Conservation (phyloP, 768 basidiomycete genomes). For the Austroboletus festivus region DNA sequence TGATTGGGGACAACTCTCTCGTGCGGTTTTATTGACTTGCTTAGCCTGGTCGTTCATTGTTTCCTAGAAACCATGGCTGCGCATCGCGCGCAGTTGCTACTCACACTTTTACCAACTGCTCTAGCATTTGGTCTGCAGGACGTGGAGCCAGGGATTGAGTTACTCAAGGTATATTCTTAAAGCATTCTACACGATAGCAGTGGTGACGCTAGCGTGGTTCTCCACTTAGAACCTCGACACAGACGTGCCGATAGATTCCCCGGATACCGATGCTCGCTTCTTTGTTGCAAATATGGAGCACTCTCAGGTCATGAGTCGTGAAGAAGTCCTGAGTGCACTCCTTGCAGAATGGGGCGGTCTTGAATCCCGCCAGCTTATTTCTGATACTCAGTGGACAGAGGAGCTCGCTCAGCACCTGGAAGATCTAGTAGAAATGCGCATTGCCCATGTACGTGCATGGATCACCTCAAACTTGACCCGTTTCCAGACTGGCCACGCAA, state of each 20-base stretch:
- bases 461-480: slow-evolving; percentile 45
- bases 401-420: slow-evolving; percentile 40
- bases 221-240: slow-evolving; percentile 49
- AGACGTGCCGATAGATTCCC: slow-evolving; percentile 36
- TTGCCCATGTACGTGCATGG: slow-evolving; percentile 50
- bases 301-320: slow-evolving; percentile 10
- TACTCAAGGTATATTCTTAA: slow-evolving; percentile 41
- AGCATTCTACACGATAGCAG: background rate
- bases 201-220: background rate
- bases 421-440: slow-evolving; percentile 40
- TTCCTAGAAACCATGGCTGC: slow-evolving; percentile 43
- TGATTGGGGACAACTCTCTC: slow-evolving; percentile 61
- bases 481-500: slow-evolving; percentile 45
- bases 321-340: slow-evolving; percentile 13
- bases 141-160: slow-evolving; percentile 43
- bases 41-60: background rate
- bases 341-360: slow-evolving; percentile 31
- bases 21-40: slow-evolving; percentile 31
- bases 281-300: slow-evolving; percentile 23
- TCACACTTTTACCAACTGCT: slow-evolving; percentile 42
- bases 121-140: slow-evolving; percentile 47
- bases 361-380: slow-evolving; percentile 29
- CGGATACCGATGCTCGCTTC: slow-evolving; percentile 38
- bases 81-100: slow-evolving; percentile 42
- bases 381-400: slow-evolving; percentile 44